phyloP scores from a whole-genome alignment of 2,329 filamentous ascomycete species.

The Rhexocercosporidium sp. region DNA sequence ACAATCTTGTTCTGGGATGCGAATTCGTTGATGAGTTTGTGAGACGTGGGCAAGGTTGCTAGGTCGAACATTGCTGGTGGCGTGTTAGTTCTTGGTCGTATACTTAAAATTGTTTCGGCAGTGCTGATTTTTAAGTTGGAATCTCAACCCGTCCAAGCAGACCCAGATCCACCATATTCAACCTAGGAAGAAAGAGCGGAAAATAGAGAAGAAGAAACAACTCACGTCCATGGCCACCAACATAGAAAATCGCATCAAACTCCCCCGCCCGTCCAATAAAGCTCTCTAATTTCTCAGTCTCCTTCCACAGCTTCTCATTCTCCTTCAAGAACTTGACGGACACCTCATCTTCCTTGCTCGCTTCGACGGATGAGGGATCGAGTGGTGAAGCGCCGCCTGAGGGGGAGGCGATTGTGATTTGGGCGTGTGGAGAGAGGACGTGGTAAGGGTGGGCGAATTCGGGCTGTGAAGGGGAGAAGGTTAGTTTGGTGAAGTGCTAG shows the following conservation, averaged over 20 bases:
- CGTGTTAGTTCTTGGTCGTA: background rate
- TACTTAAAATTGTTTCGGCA: too few species aligned
- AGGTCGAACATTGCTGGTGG: constrained; percentile 46
- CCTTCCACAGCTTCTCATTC: constrained; percentile 55
- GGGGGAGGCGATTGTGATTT: constrained; percentile 52
- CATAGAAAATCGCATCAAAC: constrained; percentile 62
- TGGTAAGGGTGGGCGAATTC: constrained; percentile 55
- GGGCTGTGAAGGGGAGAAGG: constrained; percentile 44
- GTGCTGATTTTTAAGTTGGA: too few species aligned
- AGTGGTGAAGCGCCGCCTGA: constrained; percentile 50
- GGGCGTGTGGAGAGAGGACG: constrained; percentile 47
- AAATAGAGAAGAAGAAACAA: background rate
- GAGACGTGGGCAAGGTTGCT: constrained; percentile 58
- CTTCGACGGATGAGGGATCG: constrained; percentile 50
- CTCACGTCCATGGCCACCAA: constrained; percentile 62
- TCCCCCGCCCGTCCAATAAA: constrained; percentile 53
- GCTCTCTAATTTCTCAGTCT: constrained; percentile 54
- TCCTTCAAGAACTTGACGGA: constrained; percentile 50
- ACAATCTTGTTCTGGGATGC: constrained; percentile 65
- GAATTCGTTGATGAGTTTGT: constrained; percentile 67
- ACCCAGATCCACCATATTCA: background rate
- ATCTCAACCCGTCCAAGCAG: background rate
- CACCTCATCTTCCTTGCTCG: constrained; percentile 47
- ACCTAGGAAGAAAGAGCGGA: background rate
- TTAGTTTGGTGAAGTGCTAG: background rate